These are phyloP conservation scores for Xerocomellus amylosporus DNA, from an alignment of 768 basidiomycete genomes.

Conservation along the genomic window DNA sequence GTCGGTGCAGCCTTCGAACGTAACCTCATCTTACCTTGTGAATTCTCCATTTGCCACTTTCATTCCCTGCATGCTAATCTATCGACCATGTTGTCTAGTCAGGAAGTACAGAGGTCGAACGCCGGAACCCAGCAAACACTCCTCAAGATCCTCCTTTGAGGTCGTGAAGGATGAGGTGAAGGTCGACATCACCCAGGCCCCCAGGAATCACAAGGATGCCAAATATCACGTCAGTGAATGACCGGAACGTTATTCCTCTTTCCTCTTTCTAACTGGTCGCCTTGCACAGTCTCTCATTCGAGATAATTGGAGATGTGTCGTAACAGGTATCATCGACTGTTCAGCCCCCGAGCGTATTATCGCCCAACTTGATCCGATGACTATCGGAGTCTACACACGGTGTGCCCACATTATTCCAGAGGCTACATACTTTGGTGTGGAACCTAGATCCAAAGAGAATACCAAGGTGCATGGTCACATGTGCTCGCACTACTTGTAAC, in stretches of 20 bases:
- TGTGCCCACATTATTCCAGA: slow-evolving; percentile 8
- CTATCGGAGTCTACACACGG: background rate
- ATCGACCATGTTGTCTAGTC: slow-evolving; percentile 5
- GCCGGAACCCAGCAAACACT: slow-evolving; percentile 13
- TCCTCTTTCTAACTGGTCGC: background rate
- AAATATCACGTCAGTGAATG: slow-evolving; percentile 3
- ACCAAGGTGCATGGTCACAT: background rate
- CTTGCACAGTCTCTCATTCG: slow-evolving; percentile 36
- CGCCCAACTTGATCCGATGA: background rate
- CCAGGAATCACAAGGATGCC: slow-evolving; percentile 1
- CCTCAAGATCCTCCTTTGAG: slow-evolving; percentile 20
- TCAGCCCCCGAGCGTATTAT: background rate
- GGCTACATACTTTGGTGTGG: background rate
- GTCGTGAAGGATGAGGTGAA: background rate
- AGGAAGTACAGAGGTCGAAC: slow-evolving; percentile 18
- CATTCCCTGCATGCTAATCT: background rate
- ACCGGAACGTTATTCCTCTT: background rate
- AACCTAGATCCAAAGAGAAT: background rate
- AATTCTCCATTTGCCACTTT: background rate
- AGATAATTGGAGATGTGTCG: slow-evolving; percentile 35
- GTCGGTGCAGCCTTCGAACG: slow-evolving; percentile 5
- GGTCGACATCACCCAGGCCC: background rate
- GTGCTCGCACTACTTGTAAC: background rate
- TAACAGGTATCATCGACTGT: slow-evolving; percentile 28
- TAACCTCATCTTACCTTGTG: slow-evolving; percentile 4